Conservation (phyloP, 768 basidiomycete species). For the Plicaturopsis crispa region DNA sequence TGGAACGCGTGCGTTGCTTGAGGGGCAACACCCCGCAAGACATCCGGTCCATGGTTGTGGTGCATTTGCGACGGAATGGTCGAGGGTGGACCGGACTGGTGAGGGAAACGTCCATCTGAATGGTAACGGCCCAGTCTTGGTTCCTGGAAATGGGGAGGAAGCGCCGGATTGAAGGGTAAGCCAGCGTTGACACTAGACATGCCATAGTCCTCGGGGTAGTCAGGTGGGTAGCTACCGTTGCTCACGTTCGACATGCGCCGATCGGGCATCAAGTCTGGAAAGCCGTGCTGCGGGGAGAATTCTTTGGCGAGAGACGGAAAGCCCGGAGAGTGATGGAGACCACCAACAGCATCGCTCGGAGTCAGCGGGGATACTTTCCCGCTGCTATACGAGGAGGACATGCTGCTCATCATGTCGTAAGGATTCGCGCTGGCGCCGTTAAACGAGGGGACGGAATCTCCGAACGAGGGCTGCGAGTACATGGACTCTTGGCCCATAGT, state of each 20-base stretch:
- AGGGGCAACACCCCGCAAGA: constrained; percentile 63
- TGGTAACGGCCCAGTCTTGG: constrained; percentile 49
- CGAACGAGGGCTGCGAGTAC: constrained; percentile 53
- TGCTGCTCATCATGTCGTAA: constrained; percentile 59
- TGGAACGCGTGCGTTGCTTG: constrained; percentile 62
- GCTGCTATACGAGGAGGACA: constrained; percentile 59
- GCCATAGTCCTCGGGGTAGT: constrained; percentile 60
- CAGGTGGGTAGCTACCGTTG: constrained; percentile 42
- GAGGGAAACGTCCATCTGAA: constrained; percentile 45
- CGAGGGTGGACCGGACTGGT: constrained; percentile 28
- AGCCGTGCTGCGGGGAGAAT: constrained; percentile 41
- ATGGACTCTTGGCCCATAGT: constrained; percentile 46
- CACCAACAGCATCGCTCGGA: constrained; percentile 54
- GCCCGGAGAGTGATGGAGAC: constrained; percentile 45
- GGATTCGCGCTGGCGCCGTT: constrained; percentile 41
- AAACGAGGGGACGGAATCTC: constrained; percentile 54
- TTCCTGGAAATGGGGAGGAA: constrained; percentile 54
- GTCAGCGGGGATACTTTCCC: constrained; percentile 75
- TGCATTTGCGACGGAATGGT: constrained; percentile 43
- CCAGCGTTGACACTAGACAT: constrained; percentile 36
- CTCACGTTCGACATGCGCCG: constrained; percentile 43
- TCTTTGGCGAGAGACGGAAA: constrained; percentile 52
- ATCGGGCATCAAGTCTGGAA: constrained; percentile 53
- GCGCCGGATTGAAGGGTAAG: constrained; percentile 38
- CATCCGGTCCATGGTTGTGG: constrained; percentile 41